Evolutionary conservation across 192 early-diverging fungal genomes (phyloP), one percentile per base, ranked within the genome.

Genomic region (Podila horticola): DNA sequence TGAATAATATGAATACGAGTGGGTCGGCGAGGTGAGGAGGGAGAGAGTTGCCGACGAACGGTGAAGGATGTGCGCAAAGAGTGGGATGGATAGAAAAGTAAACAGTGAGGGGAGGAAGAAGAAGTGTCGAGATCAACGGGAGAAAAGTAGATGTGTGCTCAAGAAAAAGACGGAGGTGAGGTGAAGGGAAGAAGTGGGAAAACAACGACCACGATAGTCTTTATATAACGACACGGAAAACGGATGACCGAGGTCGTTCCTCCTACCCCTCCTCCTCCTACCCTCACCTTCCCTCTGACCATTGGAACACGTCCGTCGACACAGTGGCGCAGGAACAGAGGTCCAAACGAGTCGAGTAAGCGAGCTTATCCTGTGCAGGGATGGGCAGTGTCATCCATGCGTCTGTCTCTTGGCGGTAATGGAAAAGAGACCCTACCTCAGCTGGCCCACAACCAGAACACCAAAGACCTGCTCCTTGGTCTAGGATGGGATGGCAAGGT

Each of bases 171-270:
- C 24, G 64, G 17, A 26, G 19, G 36, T 2, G 62, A 62, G 22
- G 19, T n/a, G 24, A 60, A 28, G 57, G n/a, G 62, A 22, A 45
- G 50, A 36, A 36, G 15, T 33, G n/a, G 11, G 58, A 66, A 55
- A 60, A 52, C 38, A 33, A 36, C 19, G 55, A 50, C 7, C 22
- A 55, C 22, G 62, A 34, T 58, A 45, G 61, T 55, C 66, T 26
- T 38, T 29, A 49, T 29, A 55, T 28, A 30, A 59, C 29, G 50
- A 38, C 29, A 62, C 29, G 8, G 36, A 4, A 20, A 74, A 36
- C 34, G 7, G 34, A 36, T 36, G 31, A 64, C 1, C 59, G 64
- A 74, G 4, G 49, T 41, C 2, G 34, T 36, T 0, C 41, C 13
- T 38, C 36, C 8, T 7, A 8, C 10, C 36, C 8, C 36, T 1